Evolutionary conservation across 768 basidiomycete species (phyloP), one percentile per base, ranked within the genome.

Genomic region (Tylopilus balloui): DNA sequence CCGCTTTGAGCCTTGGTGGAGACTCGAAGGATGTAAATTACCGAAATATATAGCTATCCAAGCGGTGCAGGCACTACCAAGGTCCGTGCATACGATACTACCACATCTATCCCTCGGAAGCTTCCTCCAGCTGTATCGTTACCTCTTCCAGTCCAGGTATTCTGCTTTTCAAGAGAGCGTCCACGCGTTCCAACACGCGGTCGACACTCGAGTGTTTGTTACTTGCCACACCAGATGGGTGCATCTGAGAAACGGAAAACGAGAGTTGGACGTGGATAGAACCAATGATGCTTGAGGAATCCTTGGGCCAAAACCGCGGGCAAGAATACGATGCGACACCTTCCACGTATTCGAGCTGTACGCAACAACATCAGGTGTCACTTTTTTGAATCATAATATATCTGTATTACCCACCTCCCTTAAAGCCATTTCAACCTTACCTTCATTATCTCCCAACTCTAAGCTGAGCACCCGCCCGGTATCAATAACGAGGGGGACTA

Each of bases 221-320:
- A 21, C 42, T 50, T 10, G 42, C 35, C 24, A 84, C 62, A 57
- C 79, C 78, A 20, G 78, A 71, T 11, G 38, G 17, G 66, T 79
- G 84, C 55, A 87, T 81, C 56, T 74, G 63, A 0, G 78, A 69
- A 1, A 75, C 68, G 0, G 86, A 81, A 10, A 78, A 79, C 9
- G 79, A 74, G n/a, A 99, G 77, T 56, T 91, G 90, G 42, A 99
- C 81, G 63, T 90, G 92, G 47, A 98, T 91, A 7, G 91, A 92
- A 20, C 95, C 96, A 57, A 97, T 83, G 32, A 96, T 65, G 38
- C 80, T 83, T 3, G 79, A 77, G 4, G 90, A 80, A 66, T 97
- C 94, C 68, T 95, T 93, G 0, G 93, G 93, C 96, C 96, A 98
- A 69, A 99, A 96, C 21, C 91, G 79, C 0, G 94, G 82, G 1